Percentiles rank a stretch among this genome's conserved stretches.
phyloP scores from a whole-genome alignment of 768 basidiomycete species.

The Filobasidium floriforme region DNA sequence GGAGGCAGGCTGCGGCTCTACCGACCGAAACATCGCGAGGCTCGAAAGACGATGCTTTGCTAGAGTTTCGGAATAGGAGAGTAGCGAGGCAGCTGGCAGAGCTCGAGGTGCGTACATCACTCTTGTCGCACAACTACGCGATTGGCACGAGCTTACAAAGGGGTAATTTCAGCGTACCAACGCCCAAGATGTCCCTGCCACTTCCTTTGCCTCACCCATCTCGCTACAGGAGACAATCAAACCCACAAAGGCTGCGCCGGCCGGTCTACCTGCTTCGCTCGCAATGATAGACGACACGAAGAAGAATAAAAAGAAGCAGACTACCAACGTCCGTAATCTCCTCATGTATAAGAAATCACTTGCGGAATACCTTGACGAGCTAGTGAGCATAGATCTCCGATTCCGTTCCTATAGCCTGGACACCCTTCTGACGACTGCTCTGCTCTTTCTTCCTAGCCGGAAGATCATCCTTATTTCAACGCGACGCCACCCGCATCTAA shows the following conservation, averaged over 20 bases:
- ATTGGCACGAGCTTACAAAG: too few species aligned
- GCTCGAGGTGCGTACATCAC: slow-evolving; percentile 38
- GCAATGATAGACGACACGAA: neutral
- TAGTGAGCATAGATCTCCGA: slow-evolving; percentile 28
- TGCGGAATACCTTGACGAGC: slow-evolving; percentile 39
- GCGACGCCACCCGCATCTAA: slow-evolving; percentile 27
- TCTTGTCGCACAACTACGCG: too few species aligned
- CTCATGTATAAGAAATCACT: slow-evolving; percentile 37
- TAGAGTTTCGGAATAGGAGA: slow-evolving; percentile 33
- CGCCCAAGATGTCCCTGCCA: slow-evolving; percentile 38
- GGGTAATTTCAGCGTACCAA: slow-evolving; percentile 34
- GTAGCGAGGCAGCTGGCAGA: slow-evolving; percentile 35
- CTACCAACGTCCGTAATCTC: slow-evolving; percentile 35
- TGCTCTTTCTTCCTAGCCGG: neutral
- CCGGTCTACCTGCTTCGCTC: neutral
- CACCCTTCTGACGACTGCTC: neutral
- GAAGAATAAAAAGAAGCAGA: slow-evolving; percentile 36
- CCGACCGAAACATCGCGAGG: neutral
- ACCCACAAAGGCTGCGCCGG: neutral
- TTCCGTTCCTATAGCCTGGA: neutral
- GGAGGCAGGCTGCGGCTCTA: slow-evolving; percentile 6
- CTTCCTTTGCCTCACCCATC: slow-evolving; percentile 27
- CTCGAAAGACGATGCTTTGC: neutral
- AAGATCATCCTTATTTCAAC: slow-evolving; percentile 23
- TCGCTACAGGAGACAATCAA: slow-evolving; percentile 1